Evolutionary conservation across 176 grass and related monocot genomes (phyloP).

Genomic region (bread wheat (Triticum aestivum)): IWGSC_CS_RefSeq_v2.1 NC_057811.1:400758455-400758954

Average conservation of each 20-base stretch:
- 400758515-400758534: conserved; percentile 37
- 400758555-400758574: conserved; percentile 65
- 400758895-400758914: conserved; percentile 65
- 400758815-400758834: background rate
- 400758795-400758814: conserved; percentile 35
- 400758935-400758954: conserved; percentile 81
- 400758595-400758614: conserved; percentile 40
- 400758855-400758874: background rate
- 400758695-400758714: conserved; percentile 69
- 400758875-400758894: background rate
- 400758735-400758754: conserved; percentile 41
- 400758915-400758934: conserved; percentile 74
- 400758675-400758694: conserved; percentile 47
- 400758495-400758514: background rate
- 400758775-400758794: conserved; percentile 24
- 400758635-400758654: conserved; percentile 59
- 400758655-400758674: conserved; percentile 50
- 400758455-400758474: conserved; percentile 33
- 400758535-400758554: conserved; percentile 36
- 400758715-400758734: conserved; percentile 46
- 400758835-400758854: background rate
- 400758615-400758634: conserved; percentile 45
- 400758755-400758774: conserved; percentile 40
- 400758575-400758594: conserved; percentile 46
- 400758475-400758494: conserved; percentile 37